These are phyloP conservation scores for Corchorus capsularis DNA, from an alignment of 345 rosid genomes.

Conservation along the genomic window DNA sequence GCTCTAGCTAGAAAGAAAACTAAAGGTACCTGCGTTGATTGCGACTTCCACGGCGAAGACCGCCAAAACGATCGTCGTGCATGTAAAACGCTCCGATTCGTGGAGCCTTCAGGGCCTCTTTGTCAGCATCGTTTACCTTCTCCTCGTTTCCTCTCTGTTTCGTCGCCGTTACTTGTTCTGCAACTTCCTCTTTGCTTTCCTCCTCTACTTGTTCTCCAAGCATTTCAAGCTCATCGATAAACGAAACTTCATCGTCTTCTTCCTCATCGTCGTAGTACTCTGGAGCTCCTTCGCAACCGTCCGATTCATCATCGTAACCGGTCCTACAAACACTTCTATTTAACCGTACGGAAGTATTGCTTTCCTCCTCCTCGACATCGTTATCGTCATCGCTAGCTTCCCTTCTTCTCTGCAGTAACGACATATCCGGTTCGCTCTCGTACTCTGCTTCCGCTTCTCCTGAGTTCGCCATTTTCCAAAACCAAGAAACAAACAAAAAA, in stretches of 20 bases:
- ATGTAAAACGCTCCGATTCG: slow-evolving; percentile 10
- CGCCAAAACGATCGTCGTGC: slow-evolving; percentile 14
- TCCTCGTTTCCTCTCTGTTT: slow-evolving; percentile 15
- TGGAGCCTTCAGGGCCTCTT: not conserved
- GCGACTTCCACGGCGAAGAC: not conserved
- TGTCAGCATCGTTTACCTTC: not conserved
- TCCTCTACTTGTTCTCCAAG: slow-evolving; percentile 11
- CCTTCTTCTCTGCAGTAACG: not conserved
- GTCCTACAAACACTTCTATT: not conserved
- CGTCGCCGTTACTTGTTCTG: not conserved
- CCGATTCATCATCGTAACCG: not conserved
- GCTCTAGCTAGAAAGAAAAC: not conserved
- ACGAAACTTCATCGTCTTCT: not conserved
- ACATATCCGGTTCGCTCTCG: not conserved
- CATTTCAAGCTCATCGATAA: slow-evolving; percentile 12
- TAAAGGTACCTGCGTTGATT: slow-evolving; percentile 7
- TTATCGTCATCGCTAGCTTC: slow-evolving; percentile 4
- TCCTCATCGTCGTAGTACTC: slow-evolving; percentile 12
- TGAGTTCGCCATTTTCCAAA: not conserved
- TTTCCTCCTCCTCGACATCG: not conserved
- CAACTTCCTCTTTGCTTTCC: not conserved
- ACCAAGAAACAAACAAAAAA: too few species aligned
- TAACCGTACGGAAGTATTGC: not conserved
- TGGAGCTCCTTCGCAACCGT: slow-evolving; percentile 2
- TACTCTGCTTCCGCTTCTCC: not conserved